These are phyloP conservation scores for Rhizopus stolonifer DNA, from an alignment of 371 early-diverging fungal genomes.

Conservation along the genomic window DNA sequence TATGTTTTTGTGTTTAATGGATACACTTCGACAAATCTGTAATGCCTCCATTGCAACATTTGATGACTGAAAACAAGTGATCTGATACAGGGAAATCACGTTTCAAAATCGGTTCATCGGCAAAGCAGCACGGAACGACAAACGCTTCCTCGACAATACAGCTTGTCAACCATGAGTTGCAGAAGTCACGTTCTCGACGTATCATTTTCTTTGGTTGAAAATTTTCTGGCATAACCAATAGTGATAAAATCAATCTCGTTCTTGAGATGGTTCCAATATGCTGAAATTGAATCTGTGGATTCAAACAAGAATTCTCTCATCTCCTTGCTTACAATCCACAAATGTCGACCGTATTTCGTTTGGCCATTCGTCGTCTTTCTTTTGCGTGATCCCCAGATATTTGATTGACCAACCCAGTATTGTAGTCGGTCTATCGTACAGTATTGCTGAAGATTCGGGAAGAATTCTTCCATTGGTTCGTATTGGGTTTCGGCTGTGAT, in stretches of 20 bases:
- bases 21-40: slow-evolving; percentile 14
- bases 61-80: slow-evolving; percentile 17
- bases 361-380: slow-evolving; percentile 10
- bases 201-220: slow-evolving; percentile 6
- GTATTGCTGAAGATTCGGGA: slow-evolving; percentile 3
- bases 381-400: background rate
- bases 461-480: slow-evolving; percentile 8
- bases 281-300: slow-evolving; percentile 9
- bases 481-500: background rate
- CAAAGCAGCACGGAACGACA: slow-evolving; percentile 5
- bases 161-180: slow-evolving; percentile 4
- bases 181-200: slow-evolving; percentile 5
- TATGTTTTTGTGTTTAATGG: slow-evolving; percentile 10
- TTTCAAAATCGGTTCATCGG: slow-evolving; percentile 7
- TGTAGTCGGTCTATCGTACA: slow-evolving; percentile 6
- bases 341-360: slow-evolving; percentile 10
- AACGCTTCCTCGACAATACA: slow-evolving; percentile 3
- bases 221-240: slow-evolving; percentile 7
- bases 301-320: slow-evolving; percentile 11
- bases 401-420: slow-evolving; percentile 5
- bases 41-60: slow-evolving; percentile 15
- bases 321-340: slow-evolving; percentile 10
- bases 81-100: slow-evolving; percentile 1
- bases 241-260: slow-evolving; percentile 4
- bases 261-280: slow-evolving; percentile 7